phyloP scores from a whole-genome alignment of 768 basidiomycete genomes.

The Boletus reticulatus region DNA sequence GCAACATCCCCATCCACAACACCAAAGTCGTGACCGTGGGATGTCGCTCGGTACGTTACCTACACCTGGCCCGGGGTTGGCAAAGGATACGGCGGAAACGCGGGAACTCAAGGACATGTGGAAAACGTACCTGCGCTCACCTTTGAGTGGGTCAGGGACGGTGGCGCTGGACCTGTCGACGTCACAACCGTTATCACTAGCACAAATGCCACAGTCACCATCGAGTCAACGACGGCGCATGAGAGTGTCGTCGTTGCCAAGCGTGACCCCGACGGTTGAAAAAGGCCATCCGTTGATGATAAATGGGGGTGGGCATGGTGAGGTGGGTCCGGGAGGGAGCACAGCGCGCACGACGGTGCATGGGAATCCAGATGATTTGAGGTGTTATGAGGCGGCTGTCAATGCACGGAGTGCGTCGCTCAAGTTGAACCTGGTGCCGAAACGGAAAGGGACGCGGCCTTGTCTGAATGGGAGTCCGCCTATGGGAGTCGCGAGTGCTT shows the following conservation, averaged over 20 bases:
- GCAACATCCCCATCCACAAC: constrained; percentile 19
- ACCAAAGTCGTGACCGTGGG: constrained; percentile 18
- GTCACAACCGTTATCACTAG: constrained; percentile 9
- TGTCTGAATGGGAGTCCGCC: constrained; percentile 19
- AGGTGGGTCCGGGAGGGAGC: constrained; percentile 20
- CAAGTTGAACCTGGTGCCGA: constrained; percentile 53
- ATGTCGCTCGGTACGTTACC: constrained; percentile 28
- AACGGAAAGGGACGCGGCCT: constrained; percentile 29
- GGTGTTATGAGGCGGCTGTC: constrained; percentile 74
- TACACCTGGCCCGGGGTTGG: constrained; percentile 26
- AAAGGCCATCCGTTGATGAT: constrained; percentile 16
- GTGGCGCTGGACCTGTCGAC: constrained; percentile 5
- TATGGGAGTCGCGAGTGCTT: neutral
- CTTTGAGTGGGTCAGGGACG: constrained; percentile 40
- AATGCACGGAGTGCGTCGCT: constrained; percentile 64
- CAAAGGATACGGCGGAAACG: constrained; percentile 36
- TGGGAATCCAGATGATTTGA: constrained; percentile 56
- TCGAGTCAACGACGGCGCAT: constrained; percentile 39
- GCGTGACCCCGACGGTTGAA: constrained; percentile 57
- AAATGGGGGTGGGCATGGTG: constrained; percentile 18
- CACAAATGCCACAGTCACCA: constrained; percentile 29
- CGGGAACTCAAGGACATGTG: constrained; percentile 68
- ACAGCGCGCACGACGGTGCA: constrained; percentile 41
- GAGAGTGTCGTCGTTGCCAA: constrained; percentile 67
- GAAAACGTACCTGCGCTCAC: constrained; percentile 73